Evolutionary conservation across 345 rosid species (phyloP).

Genomic region (Gossypium stocksii): DNA sequence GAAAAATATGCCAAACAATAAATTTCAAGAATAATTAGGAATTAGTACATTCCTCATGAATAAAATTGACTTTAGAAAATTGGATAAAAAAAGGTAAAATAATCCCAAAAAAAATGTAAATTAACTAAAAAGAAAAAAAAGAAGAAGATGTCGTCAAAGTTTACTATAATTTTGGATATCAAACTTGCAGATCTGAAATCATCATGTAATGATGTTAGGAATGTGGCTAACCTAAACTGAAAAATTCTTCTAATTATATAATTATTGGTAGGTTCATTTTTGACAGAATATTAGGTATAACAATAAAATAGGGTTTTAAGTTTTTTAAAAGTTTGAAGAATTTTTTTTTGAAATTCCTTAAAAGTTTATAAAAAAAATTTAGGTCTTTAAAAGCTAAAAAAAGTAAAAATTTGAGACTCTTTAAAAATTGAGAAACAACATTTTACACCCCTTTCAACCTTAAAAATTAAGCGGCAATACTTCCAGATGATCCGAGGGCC

Average conservation of each 20-base stretch:
- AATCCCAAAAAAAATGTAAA: neutral
- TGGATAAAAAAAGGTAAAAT: neutral
- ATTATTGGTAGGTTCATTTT: neutral
- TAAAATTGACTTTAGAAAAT: neutral
- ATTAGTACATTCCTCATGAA: neutral
- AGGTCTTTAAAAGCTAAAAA: too few relatives aligned
- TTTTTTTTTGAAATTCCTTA: accelerated
- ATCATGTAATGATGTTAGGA: too few relatives aligned
- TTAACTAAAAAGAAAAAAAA: too few relatives aligned
- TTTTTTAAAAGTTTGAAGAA: too few relatives aligned
- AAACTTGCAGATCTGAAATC: too few relatives aligned
- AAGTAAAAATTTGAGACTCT: too few relatives aligned
- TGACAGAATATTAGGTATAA: neutral
- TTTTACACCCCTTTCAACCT: too few relatives aligned
- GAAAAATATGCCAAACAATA: neutral
- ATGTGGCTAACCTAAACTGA: too few relatives aligned
- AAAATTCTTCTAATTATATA: too few relatives aligned
- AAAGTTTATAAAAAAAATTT: too few relatives aligned
- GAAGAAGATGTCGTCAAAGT: neutral
- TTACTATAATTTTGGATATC: neutral
- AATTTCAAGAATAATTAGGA: neutral
- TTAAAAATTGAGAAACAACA: too few relatives aligned
- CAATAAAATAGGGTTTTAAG: too few relatives aligned
- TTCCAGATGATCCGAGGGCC: accelerated
- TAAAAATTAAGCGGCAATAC: accelerated